Evolutionary conservation across 345 rosid species (phyloP).

Genomic region (Euphorbia lathyris): DNA sequence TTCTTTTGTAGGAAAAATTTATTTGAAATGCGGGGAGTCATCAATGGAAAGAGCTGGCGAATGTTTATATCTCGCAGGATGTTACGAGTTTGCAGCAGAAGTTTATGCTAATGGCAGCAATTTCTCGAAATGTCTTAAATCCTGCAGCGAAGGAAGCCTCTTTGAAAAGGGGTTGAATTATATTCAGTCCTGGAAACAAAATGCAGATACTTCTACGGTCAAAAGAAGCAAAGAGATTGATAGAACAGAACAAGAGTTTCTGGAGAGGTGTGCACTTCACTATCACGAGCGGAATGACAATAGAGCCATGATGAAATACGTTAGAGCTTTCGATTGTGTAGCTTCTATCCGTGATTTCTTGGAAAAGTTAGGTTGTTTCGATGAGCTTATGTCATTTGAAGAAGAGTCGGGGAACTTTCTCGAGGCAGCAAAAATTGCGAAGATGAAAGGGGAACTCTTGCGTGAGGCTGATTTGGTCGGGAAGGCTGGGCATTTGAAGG

Average conservation of each 20-base stretch:
- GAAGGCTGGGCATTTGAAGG: constrained; percentile 30
- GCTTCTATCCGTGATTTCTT: constrained; percentile 18
- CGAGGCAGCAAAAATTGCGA: constrained; percentile 29
- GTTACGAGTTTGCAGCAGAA: constrained; percentile 35
- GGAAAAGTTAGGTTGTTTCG: constrained; percentile 12
- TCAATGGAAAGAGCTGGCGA: constrained; percentile 41
- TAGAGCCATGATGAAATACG: constrained; percentile 30
- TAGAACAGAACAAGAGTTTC: constrained; percentile 7
- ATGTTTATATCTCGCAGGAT: constrained; percentile 36
- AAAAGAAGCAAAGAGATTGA: constrained; percentile 14
- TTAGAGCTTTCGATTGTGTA: constrained; percentile 15
- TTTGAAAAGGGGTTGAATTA: constrained; percentile 39
- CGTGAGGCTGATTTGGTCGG: constrained; percentile 37
- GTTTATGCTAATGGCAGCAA: constrained; percentile 32
- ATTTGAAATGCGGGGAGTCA: constrained; percentile 38
- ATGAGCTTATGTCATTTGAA: constrained; percentile 30
- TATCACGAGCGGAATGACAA: constrained; percentile 23
- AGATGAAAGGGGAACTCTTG: constrained; percentile 35
- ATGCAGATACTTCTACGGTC: background rate
- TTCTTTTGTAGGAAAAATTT: constrained; percentile 33
- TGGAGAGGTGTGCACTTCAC: constrained; percentile 11
- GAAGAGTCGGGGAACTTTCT: constrained; percentile 21
- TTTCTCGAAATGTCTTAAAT: constrained; percentile 34
- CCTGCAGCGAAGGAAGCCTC: constrained; percentile 38
- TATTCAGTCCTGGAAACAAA: constrained; percentile 15